A percentile compares a stretch with the other conserved stretches of the same genome.
Evolutionary conservation across 345 rosid genomes (phyloP).

Genomic region (Lepidium sativum): DNA sequence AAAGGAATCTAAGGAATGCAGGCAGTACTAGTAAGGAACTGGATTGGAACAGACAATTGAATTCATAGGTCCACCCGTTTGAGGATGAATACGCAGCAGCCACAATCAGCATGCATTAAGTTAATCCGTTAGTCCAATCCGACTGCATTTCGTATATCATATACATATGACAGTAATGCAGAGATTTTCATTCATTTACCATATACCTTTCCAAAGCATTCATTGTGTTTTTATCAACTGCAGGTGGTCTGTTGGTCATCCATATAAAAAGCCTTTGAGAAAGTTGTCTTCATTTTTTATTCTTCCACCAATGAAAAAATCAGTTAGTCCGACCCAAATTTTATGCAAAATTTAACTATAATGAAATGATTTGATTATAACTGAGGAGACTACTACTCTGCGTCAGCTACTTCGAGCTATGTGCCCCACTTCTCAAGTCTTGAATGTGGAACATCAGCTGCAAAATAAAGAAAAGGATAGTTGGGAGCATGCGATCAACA

Average conservation of each 20-base stretch:
- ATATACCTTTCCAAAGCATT: conserved; percentile 30
- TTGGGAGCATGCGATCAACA: not conserved
- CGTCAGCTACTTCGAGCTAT: conserved; percentile 7
- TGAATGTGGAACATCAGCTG: conserved; percentile 72
- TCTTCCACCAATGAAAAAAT: conserved; percentile 5
- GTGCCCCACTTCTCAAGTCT: conserved; percentile 33
- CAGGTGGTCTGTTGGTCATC: conserved; percentile 24
- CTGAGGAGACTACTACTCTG: not conserved
- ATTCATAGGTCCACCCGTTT: conserved; percentile 31
- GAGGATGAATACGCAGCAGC: conserved; percentile 20
- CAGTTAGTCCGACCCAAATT: not conserved
- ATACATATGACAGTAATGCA: conserved; percentile 17
- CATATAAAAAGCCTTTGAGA: not conserved
- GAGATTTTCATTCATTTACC: conserved; percentile 28
- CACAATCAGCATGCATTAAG: conserved; percentile 14
- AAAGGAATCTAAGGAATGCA: conserved; percentile 20
- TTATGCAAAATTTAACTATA: not conserved
- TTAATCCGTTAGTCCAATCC: not conserved
- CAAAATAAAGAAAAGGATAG: conserved; percentile 5
- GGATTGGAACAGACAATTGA: conserved; percentile 28
- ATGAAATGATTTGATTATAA: not conserved
- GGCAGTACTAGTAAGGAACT: conserved; percentile 36
- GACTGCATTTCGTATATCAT: conserved; percentile 6
- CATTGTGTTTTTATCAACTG: conserved; percentile 29
- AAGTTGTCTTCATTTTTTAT: not conserved